A percentile compares a stretch with the other conserved stretches of the same genome.
phyloP scores from a whole-genome alignment of 1,139 yeast species.

The Kodamaea ohmeri region DNA sequence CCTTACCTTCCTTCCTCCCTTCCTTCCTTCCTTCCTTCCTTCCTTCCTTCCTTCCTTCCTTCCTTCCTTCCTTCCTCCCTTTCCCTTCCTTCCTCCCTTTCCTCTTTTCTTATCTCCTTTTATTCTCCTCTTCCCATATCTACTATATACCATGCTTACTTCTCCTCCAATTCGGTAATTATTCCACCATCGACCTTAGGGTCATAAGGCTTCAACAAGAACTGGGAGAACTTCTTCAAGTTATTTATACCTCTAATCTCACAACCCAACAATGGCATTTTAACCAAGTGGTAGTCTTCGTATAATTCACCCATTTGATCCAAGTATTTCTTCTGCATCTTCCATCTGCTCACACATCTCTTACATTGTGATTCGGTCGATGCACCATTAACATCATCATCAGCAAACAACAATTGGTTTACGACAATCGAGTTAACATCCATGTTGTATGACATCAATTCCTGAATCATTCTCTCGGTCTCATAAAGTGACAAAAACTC shows the following conservation, averaged over 20 bases:
- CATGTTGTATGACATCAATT: constrained; percentile 88
- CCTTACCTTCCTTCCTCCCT: too few relatives aligned
- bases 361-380: constrained; percentile 56
- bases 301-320: constrained; percentile 93
- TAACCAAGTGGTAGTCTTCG: constrained; percentile 91
- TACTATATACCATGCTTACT: too few relatives aligned
- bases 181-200: constrained; percentile 59
- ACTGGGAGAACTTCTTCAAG: constrained; percentile 71
- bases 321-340: constrained; percentile 92
- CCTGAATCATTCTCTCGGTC: constrained; percentile 96
- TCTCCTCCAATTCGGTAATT: constrained; percentile 65
- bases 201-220: constrained; percentile 65
- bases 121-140: too few relatives aligned
- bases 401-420: constrained; percentile 87
- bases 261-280: constrained; percentile 89
- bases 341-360: constrained; percentile 89
- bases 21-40: too few relatives aligned
- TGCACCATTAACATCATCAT: constrained; percentile 40
- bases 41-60: too few relatives aligned
- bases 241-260: constrained; percentile 92
- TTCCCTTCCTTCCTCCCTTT: too few relatives aligned
- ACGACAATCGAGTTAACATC: constrained; percentile 95
- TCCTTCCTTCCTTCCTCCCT: too few relatives aligned
- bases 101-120: neutral
- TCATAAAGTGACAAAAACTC: constrained; percentile 94